Base-by-base conservation (phyloP, 2,329 filamentous ascomycete species). In the Trichoderma lentiforme region DNA sequence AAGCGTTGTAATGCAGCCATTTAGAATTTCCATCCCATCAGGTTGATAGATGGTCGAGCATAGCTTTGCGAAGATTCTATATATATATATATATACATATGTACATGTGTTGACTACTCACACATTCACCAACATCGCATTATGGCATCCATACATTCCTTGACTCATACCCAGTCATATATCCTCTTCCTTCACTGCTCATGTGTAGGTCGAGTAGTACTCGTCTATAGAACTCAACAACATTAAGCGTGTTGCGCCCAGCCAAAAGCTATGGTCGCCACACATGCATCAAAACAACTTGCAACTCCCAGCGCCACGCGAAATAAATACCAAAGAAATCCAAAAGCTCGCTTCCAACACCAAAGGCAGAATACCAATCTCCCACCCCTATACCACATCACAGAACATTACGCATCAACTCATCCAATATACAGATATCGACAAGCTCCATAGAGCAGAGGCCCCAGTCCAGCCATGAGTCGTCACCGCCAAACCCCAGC, bases 401-500 rank as follows among this genome's bases (percentile, higher is more conserved):
- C 34, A 36, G 12, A 36, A 36, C 32, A 60, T 60, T 11, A 56
- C 53, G 3, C 53, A 58, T 60, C 56, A 51, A 9, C 9, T 14
- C 47, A 24, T 53, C 47, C 47, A 53, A 53, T 53, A 14, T 53
- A 53, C 47, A 53, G n/a, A 53, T 24, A 53, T 53, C 24, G 21
- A 24, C 28, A 30, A n/a, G 28, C 28, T 12, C n/a, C 43, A 21
- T 12, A 9, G 39, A 43, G 39, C 39, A 43, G 7, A 43, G 15
- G 39, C 9, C 53, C 15, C 24, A 26, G 53, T 21, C 70, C 34
- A 60, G 26, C 18, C 18, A n/a, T 47, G 43, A 9, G 43, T 4
- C 53, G n/a, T 26, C 57, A 91, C 80, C 89, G 90, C 87, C 95
- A 95, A 47, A 95, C 90, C 1, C 94, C 94, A 6, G 94, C 95